Conservation (phyloP, 306 rosid species). For the Calophaca sinica region DNA sequence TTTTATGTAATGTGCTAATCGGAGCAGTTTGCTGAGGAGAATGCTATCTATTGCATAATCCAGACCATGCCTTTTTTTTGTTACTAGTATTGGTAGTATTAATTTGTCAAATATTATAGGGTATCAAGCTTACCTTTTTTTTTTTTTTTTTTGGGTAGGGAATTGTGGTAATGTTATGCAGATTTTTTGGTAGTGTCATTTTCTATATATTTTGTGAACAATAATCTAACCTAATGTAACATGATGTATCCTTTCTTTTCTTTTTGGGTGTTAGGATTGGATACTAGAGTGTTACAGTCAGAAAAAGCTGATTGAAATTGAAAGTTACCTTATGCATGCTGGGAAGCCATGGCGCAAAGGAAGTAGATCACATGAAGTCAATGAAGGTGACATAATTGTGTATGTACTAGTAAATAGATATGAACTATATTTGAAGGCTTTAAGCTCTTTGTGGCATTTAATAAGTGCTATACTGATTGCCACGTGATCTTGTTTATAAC, state of each 20-base stretch:
- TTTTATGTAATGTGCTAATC: conserved; percentile 19
- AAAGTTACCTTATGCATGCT: conserved; percentile 74
- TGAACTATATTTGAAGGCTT: conserved; percentile 26
- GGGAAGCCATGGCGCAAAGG: conserved; percentile 94
- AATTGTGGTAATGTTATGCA: background rate
- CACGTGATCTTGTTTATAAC: background rate
- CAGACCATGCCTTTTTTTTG: conserved; percentile 35
- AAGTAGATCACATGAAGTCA: conserved; percentile 49
- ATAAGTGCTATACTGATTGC: conserved; percentile 24
- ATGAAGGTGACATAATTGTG: conserved; percentile 60
- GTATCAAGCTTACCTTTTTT: background rate
- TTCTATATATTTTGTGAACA: conserved; percentile 27
- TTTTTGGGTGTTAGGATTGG: conserved; percentile 74
- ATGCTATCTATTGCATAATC: conserved; percentile 18
- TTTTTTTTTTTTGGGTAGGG: background rate
- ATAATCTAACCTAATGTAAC: conserved; percentile 15
- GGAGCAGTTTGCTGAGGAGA: conserved; percentile 7
- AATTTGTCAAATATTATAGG: conserved; percentile 8
- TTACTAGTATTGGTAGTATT: conserved; percentile 28
- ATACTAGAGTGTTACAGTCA: conserved; percentile 75
- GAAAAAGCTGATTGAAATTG: conserved; percentile 86
- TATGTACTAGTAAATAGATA: conserved; percentile 26
- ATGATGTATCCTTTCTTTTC: conserved; percentile 37
- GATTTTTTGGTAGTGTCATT: conserved; percentile 20
- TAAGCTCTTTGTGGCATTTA: conserved; percentile 21